Evolutionary conservation across 2,329 filamentous ascomycete species (phyloP), one percentile per base, ranked within the genome.

Genomic region (Teratosphaeria zuluensis): DNA sequence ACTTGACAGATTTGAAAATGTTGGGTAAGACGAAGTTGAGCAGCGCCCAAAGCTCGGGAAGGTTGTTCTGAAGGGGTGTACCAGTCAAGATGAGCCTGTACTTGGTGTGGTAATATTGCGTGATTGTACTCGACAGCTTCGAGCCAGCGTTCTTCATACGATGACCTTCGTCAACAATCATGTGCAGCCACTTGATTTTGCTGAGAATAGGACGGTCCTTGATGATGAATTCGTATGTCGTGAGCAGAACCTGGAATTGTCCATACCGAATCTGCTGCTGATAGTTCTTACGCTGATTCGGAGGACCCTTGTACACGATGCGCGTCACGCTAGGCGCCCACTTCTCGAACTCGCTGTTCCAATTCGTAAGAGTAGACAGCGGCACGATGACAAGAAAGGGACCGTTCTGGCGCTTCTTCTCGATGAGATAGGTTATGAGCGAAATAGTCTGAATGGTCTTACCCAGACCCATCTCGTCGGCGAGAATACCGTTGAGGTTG

Each of bases 111-210:
- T 99, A 99, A 79, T 97, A 97, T 62, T 91, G 86, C 42, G 92
- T 92, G 64, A 99, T 90, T 4, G 94, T 97, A 65, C 86, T 90
- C 74, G 90, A 96, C 66, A 99, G 82, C 77, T 99, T 99, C 9
- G 94, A 99, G 67, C 94, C 87, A 32, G 90, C 83, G 75, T 99
- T 99, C 83, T 99, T 99, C 94, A 99, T 99, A 73, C 94, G 91
- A 75, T 99, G 94, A 77, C 94, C 94, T 80, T 99, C 94, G 69
- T 99, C 94, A 65, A 99, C 94, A 68, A 99, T 97, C 94, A 99
- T 97, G 77, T 99, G 94, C 68, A 96, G 88, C 94, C 94, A 99
- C 77, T 97, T 97, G 77, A 99, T 92, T 80, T 97, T 97, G 80
- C 90, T 95, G 12, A 99, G 78, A 65, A 99, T 81, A 0, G 92